Conservation (phyloP, 306 rosid species). For the Dryas drummondii region DNA sequence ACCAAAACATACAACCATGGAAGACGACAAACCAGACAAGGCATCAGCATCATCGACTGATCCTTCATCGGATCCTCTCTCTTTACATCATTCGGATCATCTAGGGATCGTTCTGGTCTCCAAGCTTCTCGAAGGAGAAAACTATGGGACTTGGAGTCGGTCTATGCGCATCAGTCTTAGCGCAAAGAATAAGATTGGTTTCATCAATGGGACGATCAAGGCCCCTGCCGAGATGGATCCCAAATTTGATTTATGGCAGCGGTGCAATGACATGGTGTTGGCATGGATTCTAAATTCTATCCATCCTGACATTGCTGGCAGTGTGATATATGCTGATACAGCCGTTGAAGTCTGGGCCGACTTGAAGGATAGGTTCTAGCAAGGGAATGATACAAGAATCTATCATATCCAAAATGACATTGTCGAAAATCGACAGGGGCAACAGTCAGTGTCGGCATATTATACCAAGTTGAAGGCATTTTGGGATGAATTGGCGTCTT, state of each 20-base stretch:
- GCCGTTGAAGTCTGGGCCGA: neutral
- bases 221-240: neutral
- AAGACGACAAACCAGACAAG: too few species aligned
- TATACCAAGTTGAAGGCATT: neutral
- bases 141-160: neutral
- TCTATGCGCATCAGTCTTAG: neutral
- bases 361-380: neutral
- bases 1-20: too few species aligned
- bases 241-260: neutral
- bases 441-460: neutral
- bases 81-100: neutral
- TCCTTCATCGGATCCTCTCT: neutral
- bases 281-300: neutral
- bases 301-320: neutral
- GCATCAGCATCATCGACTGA: neutral
- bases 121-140: neutral
- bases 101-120: neutral
- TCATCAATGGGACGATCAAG: neutral
- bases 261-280: conserved; percentile 1
- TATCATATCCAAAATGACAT: conserved; percentile 2
- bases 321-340: neutral
- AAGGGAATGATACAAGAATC: neutral
- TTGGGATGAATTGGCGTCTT: neutral
- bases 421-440: neutral
- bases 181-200: neutral